Conservation (phyloP, 352 stramenopile genomes). For the Phytophthora foliorum region DNA sequence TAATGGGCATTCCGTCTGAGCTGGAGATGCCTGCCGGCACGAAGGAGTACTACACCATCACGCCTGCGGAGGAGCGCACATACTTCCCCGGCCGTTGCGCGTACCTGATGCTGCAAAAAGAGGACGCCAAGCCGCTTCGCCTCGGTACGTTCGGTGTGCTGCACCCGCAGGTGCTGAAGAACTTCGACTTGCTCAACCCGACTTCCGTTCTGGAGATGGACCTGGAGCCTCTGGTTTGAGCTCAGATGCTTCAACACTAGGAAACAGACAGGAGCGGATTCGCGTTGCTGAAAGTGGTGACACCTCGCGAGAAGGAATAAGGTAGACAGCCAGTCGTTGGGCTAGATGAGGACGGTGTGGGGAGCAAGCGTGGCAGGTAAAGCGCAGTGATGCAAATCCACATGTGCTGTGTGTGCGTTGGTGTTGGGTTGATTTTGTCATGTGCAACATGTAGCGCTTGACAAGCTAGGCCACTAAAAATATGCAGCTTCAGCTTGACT, state of each 20-base stretch:
- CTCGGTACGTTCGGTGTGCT: slow-evolving; percentile 98
- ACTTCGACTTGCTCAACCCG: slow-evolving; percentile 98
- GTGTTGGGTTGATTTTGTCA: slow-evolving; percentile 14
- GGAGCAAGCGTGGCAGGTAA: slow-evolving; percentile 31
- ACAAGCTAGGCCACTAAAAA: slow-evolving; percentile 12
- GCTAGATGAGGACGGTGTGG: slow-evolving; percentile 5
- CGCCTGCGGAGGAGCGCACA: slow-evolving; percentile 65
- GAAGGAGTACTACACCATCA: slow-evolving; percentile 85
- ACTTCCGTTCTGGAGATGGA: slow-evolving; percentile 98
- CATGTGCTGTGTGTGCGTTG: slow-evolving; percentile 31
- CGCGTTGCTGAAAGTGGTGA: slow-evolving; percentile 10
- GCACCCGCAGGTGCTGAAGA: slow-evolving; percentile 97
- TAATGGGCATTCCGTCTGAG: slow-evolving; percentile 93
- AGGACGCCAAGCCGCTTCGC: slow-evolving; percentile 67
- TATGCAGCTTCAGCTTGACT: slow-evolving; percentile 7
- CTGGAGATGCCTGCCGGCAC: slow-evolving; percentile 72
- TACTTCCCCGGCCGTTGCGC: slow-evolving; percentile 98
- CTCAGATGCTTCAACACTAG: slow-evolving; percentile 23
- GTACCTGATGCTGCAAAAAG: slow-evolving; percentile 93
- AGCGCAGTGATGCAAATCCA: slow-evolving; percentile 36
- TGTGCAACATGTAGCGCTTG: not conserved
- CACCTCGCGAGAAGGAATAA: slow-evolving; percentile 9
- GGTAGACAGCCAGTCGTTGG: slow-evolving; percentile 34
- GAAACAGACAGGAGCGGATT: slow-evolving; percentile 20
- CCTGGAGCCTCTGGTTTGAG: slow-evolving; percentile 97